Percentiles rank a stretch among this genome's conserved stretches.
Evolutionary conservation across 2,329 filamentous ascomycete species (phyloP).

Genomic region (Aspergillus sp.): DNA sequence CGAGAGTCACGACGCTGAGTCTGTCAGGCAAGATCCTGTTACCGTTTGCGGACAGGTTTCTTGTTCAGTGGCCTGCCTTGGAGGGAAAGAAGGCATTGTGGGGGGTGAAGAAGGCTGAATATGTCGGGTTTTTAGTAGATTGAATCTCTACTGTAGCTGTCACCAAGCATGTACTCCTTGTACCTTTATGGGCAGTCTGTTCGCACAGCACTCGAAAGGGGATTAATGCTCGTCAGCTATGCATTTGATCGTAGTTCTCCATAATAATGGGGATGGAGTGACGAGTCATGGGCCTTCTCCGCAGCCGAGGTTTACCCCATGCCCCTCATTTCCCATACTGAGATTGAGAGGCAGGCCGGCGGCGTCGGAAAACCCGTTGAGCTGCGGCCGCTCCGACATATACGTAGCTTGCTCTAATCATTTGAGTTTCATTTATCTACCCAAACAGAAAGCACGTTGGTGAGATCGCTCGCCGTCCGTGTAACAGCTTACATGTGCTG

Average conservation of each 20-base stretch:
- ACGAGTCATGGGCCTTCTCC: not conserved
- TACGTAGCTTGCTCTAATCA: too few species aligned
- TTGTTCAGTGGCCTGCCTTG: slow-evolving; percentile 79
- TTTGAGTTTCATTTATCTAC: too few species aligned
- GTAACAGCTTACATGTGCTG: not conserved
- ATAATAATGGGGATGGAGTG: not conserved
- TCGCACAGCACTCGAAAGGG: not conserved
- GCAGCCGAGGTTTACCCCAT: slow-evolving; percentile 1
- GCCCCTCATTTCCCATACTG: not conserved
- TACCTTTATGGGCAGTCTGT: not conserved
- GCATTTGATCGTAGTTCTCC: not conserved
- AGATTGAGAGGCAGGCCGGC: not conserved
- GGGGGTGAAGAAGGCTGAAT: slow-evolving; percentile 45
- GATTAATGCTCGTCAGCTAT: not conserved
- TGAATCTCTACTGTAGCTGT: slow-evolving; percentile 22
- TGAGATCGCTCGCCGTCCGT: too few species aligned
- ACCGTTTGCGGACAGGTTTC: slow-evolving; percentile 72
- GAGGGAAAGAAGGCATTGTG: slow-evolving; percentile 51
- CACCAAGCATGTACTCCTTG: not conserved
- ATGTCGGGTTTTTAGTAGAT: slow-evolving; percentile 44
- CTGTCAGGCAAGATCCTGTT: slow-evolving; percentile 79
- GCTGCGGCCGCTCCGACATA: not conserved
- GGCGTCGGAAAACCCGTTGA: not conserved
- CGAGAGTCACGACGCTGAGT: slow-evolving; percentile 79
- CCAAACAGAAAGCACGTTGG: too few species aligned